Percentiles rank a stretch among this genome's conserved stretches.
phyloP scores from a whole-genome alignment of 116 monocot species.

The Papilionanthe hybrid region DNA sequence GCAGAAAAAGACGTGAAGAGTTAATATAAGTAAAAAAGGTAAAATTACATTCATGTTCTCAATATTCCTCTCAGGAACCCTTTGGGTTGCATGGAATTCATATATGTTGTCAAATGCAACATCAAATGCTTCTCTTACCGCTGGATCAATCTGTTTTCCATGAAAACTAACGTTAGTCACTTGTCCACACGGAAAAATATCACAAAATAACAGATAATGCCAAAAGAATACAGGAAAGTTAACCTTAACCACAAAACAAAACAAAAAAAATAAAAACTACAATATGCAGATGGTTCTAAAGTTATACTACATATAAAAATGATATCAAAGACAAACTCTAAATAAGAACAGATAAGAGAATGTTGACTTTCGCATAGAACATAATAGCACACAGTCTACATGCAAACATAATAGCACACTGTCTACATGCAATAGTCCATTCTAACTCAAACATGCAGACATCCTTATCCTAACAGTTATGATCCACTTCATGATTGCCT shows the following conservation, averaged over 20 bases:
- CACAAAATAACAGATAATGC: not conserved
- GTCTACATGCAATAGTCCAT: not conserved
- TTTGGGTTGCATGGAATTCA: constrained; percentile 85
- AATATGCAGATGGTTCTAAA: not conserved
- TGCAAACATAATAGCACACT: not conserved
- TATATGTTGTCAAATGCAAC: constrained; percentile 92
- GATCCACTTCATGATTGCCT: not conserved
- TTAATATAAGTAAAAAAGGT: constrained; percentile 9
- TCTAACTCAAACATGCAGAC: not conserved
- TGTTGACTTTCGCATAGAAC: not conserved
- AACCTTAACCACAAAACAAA: not conserved
- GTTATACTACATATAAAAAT: not conserved
- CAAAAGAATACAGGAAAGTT: not conserved
- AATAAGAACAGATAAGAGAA: not conserved
- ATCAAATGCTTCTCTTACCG: constrained; percentile 80
- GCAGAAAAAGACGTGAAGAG: not conserved
- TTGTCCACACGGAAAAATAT: not conserved
- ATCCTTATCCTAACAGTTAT: not conserved
- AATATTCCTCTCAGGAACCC: constrained; percentile 48
- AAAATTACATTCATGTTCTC: constrained; percentile 84
- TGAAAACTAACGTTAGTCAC: not conserved
- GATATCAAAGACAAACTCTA: not conserved
- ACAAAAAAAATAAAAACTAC: no score
- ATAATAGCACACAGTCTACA: not conserved
- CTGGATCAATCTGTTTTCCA: constrained; percentile 73